Percentiles rank a stretch among this genome's conserved stretches.
These are phyloP conservation scores for Fusarium sp. DNA, from an alignment of 2,329 filamentous ascomycete species.

Conservation along the genomic window DNA sequence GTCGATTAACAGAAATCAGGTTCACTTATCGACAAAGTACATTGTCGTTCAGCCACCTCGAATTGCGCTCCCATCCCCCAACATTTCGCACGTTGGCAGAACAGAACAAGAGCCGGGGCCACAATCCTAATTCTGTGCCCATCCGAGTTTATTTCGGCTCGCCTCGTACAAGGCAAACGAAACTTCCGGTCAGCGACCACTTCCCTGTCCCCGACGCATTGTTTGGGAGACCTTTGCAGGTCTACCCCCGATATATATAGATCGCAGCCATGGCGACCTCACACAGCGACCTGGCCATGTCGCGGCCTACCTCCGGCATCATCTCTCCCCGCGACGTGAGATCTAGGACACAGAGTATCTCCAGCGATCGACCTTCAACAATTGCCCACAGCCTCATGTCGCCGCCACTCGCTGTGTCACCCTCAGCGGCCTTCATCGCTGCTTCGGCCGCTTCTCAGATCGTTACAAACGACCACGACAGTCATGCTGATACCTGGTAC, in stretches of 20 bases:
- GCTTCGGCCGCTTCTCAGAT: conserved; percentile 89
- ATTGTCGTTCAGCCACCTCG: conserved; percentile 25
- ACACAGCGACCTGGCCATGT: conserved; percentile 41
- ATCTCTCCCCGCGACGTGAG: conserved; percentile 48
- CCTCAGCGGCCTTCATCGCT: conserved; percentile 87
- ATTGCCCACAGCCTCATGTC: conserved; percentile 67
- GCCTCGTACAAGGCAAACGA: conserved; percentile 31
- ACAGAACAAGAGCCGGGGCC: conserved; percentile 15
- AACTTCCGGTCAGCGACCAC: conserved; percentile 24
- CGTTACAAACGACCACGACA: conserved; percentile 87
- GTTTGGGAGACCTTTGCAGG: conserved; percentile 32
- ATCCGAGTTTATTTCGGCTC: conserved; percentile 26
- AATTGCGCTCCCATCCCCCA: conserved; percentile 16
- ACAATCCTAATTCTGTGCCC: conserved; percentile 31
- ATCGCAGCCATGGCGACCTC: conserved; percentile 42
- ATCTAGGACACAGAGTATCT: conserved; percentile 71
- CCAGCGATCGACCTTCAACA: conserved; percentile 74
- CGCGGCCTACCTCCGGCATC: conserved; percentile 48
- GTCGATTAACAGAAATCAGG: conserved; percentile 40
- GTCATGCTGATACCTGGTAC: conserved; percentile 73
- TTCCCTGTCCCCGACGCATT: conserved; percentile 24
- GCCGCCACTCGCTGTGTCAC: conserved; percentile 75
- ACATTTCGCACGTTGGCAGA: conserved; percentile 21
- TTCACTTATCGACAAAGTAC: conserved; percentile 15
- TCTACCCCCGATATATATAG: conserved; percentile 38